phyloP scores from a whole-genome alignment of 2,329 filamentous ascomycete species.

The Ramularia endophylla region DNA sequence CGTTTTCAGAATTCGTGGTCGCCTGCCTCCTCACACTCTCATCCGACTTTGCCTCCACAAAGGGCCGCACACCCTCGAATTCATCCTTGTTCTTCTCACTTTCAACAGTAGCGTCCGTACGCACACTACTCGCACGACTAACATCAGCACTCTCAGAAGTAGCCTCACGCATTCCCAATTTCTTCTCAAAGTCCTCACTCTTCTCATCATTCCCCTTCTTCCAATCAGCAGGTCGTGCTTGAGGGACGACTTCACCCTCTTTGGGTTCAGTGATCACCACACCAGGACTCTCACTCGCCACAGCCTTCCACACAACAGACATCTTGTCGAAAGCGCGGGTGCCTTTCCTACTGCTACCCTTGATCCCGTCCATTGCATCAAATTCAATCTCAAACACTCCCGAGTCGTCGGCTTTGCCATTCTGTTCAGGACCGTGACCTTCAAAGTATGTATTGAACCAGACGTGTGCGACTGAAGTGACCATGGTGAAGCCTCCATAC shows the following conservation, averaged over 20 bases:
- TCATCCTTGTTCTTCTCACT: slow-evolving; percentile 18
- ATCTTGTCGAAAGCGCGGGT: slow-evolving; percentile 74
- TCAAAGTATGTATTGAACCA: slow-evolving; percentile 98
- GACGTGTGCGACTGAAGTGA: slow-evolving; percentile 86
- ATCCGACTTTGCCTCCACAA: neutral
- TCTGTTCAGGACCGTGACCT: slow-evolving; percentile 64
- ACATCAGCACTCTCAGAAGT: slow-evolving; percentile 60
- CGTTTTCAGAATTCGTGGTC: slow-evolving; percentile 19
- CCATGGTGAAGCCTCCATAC: slow-evolving; percentile 74
- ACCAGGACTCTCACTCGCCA: slow-evolving; percentile 22
- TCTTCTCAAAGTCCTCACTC: slow-evolving; percentile 45
- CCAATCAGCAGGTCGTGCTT: slow-evolving; percentile 70
- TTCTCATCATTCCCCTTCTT: slow-evolving; percentile 47
- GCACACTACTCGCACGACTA: slow-evolving; percentile 66
- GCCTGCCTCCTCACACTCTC: slow-evolving; percentile 7
- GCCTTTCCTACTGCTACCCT: slow-evolving; percentile 78
- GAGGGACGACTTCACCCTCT: slow-evolving; percentile 61
- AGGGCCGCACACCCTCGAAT: slow-evolving; percentile 20
- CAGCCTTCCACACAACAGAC: slow-evolving; percentile 72
- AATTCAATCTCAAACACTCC: slow-evolving; percentile 68
- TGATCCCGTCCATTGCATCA: slow-evolving; percentile 87
- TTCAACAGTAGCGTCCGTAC: slow-evolving; percentile 10
- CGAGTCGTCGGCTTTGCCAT: slow-evolving; percentile 59
- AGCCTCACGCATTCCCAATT: slow-evolving; percentile 61
- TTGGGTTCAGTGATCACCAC: slow-evolving; percentile 59